Evolutionary conservation across 2,329 filamentous ascomycete species (phyloP), one percentile per base, ranked within the genome.

Genomic region (Venturiaceae sp.): DNA sequence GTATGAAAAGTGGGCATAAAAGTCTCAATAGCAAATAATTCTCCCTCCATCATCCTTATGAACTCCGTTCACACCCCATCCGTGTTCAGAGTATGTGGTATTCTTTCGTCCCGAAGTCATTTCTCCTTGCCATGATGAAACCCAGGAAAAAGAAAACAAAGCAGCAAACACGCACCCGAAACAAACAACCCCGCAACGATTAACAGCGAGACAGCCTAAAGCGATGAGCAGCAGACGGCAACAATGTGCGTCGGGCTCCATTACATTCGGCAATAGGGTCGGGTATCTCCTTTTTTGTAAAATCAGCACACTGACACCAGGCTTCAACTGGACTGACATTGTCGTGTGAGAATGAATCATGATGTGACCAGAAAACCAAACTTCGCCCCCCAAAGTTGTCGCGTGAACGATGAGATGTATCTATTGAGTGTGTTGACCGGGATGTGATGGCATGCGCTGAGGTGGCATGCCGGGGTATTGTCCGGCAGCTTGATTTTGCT

Each of bases 401-500:
- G 44, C 44, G 44, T 30, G 13, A 30, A 26, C 26, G 26, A 50
- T 26, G 14, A 30, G 13, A 30, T n/a, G 44, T 50, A 26, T 50
- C 44, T 50, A 50, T 50, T 50, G 44, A 50, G 44, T 50, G 44
- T 50, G 44, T 26, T 50, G 44, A 4, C 44, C 44, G 19, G 44
- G 44, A 26, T 50, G 44, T 30, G 44, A 50, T 30, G 44, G 44
- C 44, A 50, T 50, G 28, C 44, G 44, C 26, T 56, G 54, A 56
- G 54, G 32, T 28, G 57, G 57, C 57, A 58, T 58, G 4, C 34
- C 34, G 28, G 57, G 57, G 21, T 58, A 58, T 44, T 53, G 47
- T 32, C 28, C 52, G 16, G 39, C 28, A 13, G 77, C 77, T 59
- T 74, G 72, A 68, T 83, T 86, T 71, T 83, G 81, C 69, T 88